Percentiles rank a stretch among this genome's conserved stretches.
These are phyloP conservation scores for Heimioporus punctisporus DNA, from an alignment of 1,284 basidiomycete genomes.

Conservation along the genomic window DNA sequence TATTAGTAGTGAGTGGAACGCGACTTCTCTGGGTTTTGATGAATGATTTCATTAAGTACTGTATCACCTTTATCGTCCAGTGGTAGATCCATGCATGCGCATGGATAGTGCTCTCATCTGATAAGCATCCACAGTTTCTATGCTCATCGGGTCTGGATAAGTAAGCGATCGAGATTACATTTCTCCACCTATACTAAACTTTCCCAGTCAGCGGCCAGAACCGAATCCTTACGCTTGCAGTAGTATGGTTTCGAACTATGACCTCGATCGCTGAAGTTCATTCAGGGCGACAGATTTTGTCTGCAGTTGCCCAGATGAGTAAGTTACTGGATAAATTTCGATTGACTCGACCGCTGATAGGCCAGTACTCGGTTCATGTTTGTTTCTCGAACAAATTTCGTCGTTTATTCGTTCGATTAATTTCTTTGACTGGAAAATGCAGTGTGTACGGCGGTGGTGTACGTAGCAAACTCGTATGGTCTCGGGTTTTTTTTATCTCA, in stretches of 20 bases:
- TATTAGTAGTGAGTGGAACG: slow-evolving; percentile 4
- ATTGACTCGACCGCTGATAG: not conserved
- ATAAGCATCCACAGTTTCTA: slow-evolving; percentile 19
- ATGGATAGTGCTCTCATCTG: not conserved
- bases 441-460: slow-evolving; percentile 5
- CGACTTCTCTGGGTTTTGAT: not conserved
- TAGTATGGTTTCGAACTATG: slow-evolving; percentile 10
- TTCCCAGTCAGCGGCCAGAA: slow-evolving; percentile 23
- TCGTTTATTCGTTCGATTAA: not conserved
- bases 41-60: slow-evolving; percentile 11
- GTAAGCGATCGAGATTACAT: not conserved
- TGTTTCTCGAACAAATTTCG: slow-evolving; percentile 3
- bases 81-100: slow-evolving; percentile 1
- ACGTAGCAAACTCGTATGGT: too few relatives aligned
- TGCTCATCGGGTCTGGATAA: slow-evolving; percentile 26
- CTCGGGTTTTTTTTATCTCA: too few relatives aligned
- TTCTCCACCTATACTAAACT: not conserved
- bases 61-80: slow-evolving; percentile 18
- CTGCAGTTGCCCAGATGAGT: slow-evolving; percentile 15
- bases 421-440: not conserved
- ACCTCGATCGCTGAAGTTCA: slow-evolving; percentile 2
- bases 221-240: slow-evolving; percentile 12
- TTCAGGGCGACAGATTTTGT: slow-evolving; percentile 5
- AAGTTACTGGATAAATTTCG: not conserved
- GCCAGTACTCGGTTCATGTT: slow-evolving; percentile 19